Evolutionary conservation across 352 stramenopile species (phyloP).

Genomic region (Pythium angustatum): DNA sequence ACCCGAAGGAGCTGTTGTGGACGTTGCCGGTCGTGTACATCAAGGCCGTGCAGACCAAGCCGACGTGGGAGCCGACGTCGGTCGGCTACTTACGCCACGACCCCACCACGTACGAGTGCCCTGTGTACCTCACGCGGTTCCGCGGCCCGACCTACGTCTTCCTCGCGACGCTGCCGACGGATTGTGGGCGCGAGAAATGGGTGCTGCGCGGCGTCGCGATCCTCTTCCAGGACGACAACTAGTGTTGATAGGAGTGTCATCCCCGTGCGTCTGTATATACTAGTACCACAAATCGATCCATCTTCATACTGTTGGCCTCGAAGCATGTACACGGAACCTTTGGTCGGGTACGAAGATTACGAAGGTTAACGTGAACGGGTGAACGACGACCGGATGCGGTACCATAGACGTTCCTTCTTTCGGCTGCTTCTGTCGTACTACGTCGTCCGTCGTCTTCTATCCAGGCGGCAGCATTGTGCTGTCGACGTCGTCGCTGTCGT

Average conservation of each 20-base stretch:
- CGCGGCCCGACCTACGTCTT: constrained; percentile 96
- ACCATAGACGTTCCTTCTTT: too few species aligned
- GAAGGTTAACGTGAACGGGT: too few species aligned
- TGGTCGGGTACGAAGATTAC: too few species aligned
- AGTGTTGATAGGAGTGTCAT: too few species aligned
- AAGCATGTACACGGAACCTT: not conserved
- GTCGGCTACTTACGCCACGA: constrained; percentile 95
- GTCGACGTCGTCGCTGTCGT: constrained; percentile 65
- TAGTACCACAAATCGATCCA: not conserved
- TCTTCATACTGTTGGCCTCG: too few species aligned
- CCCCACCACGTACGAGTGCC: constrained; percentile 93
- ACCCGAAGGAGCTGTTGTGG: constrained; percentile 95
- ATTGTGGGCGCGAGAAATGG: constrained; percentile 93
- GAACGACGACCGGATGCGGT: too few species aligned
- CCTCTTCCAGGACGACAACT: constrained; percentile 96
- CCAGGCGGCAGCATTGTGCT: constrained; percentile 66
- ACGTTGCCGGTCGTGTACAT: constrained; percentile 94
- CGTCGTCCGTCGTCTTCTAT: too few species aligned
- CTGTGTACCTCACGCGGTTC: constrained; percentile 97
- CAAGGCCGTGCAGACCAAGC: constrained; percentile 93
- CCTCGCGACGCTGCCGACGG: constrained; percentile 93
- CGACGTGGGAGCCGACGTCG: constrained; percentile 93
- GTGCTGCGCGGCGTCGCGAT: constrained; percentile 93
- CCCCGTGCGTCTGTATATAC: constrained; percentile 8
- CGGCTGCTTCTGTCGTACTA: too few species aligned